Percentiles rank a stretch among this genome's conserved stretches.
phyloP scores from a whole-genome alignment of 306 rosid genomes.

The Vicia sativa region DNA sequence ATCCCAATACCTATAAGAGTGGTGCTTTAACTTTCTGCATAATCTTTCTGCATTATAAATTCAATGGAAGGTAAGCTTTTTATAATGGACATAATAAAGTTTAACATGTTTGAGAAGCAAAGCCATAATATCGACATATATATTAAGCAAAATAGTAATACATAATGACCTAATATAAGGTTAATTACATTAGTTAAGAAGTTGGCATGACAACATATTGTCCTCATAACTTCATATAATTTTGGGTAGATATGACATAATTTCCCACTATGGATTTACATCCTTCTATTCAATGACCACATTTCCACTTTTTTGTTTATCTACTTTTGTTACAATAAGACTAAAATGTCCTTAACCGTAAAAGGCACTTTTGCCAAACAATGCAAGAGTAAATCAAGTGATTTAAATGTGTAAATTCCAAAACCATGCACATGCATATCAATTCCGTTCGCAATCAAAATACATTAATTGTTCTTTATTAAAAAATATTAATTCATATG shows the following conservation, averaged over 20 bases:
- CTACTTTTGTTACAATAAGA: neutral
- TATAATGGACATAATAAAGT: neutral
- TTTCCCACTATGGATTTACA: conserved; percentile 36
- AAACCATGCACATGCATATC: neutral
- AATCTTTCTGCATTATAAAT: conserved; percentile 31
- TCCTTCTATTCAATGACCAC: neutral
- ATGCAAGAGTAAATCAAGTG: neutral
- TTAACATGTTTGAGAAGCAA: conserved; percentile 17
- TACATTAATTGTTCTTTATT: too few species aligned
- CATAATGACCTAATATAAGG: neutral
- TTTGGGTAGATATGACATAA: conserved; percentile 22
- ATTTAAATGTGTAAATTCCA: conserved; percentile 13
- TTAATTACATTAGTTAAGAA: neutral
- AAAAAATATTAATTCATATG: too few species aligned
- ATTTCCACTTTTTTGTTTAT: conserved; percentile 23
- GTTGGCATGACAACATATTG: conserved; percentile 65
- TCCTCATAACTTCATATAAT: conserved; percentile 34
- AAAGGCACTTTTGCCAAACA: neutral
- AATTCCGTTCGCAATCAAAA: neutral
- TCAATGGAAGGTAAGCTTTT: conserved; percentile 26
- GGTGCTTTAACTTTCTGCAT: conserved; percentile 21
- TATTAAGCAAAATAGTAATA: conserved; percentile 20
- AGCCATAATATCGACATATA: conserved; percentile 64
- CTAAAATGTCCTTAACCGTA: conserved; percentile 16
- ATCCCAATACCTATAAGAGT: neutral